Percentiles rank a stretch among this genome's conserved stretches.
These are phyloP conservation scores for Thermochaetoides dissita DNA, from an alignment of 2,329 filamentous ascomycete species.

Conservation along the genomic window DNA sequence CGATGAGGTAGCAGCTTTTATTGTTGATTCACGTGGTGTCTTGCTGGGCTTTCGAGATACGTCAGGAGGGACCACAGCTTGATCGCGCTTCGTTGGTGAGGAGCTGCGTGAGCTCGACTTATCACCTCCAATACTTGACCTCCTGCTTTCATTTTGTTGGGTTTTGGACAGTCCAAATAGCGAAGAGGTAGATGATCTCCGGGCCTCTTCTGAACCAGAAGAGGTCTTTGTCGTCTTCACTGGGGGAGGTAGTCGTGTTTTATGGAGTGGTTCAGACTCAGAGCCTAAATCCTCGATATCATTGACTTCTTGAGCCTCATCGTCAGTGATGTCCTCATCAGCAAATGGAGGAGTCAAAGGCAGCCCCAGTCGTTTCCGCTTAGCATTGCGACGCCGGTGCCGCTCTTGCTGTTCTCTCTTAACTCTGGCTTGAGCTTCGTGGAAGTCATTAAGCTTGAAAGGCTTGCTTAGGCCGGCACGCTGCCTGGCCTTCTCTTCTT, in stretches of 20 bases:
- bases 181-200: too few species aligned
- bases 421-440: constrained; percentile 20
- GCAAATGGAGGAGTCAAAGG: constrained; percentile 15
- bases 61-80: constrained; percentile 7
- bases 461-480: constrained; percentile 19
- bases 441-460: constrained; percentile 27
- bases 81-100: constrained; percentile 3
- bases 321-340: constrained; percentile 8
- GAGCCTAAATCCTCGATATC: constrained; percentile 5
- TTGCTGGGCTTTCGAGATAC: constrained; percentile 13
- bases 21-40: constrained; percentile 8
- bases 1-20: constrained; percentile 1
- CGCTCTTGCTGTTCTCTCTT: constrained; percentile 21
- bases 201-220: too few species aligned
- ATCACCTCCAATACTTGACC: background rate
- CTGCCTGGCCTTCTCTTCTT: constrained; percentile 24
- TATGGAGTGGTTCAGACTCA: background rate
- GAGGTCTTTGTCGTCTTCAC: too few species aligned
- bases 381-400: constrained; percentile 30
- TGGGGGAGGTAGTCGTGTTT: too few species aligned
- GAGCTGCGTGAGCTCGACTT: constrained; percentile 1
- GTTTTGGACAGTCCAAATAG: too few species aligned
- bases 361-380: constrained; percentile 26
- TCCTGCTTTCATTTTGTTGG: background rate
- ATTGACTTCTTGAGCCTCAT: constrained; percentile 14